Base-by-base conservation (phyloP, 352 stramenopile species). In the Phytophthora sp. region DNA sequence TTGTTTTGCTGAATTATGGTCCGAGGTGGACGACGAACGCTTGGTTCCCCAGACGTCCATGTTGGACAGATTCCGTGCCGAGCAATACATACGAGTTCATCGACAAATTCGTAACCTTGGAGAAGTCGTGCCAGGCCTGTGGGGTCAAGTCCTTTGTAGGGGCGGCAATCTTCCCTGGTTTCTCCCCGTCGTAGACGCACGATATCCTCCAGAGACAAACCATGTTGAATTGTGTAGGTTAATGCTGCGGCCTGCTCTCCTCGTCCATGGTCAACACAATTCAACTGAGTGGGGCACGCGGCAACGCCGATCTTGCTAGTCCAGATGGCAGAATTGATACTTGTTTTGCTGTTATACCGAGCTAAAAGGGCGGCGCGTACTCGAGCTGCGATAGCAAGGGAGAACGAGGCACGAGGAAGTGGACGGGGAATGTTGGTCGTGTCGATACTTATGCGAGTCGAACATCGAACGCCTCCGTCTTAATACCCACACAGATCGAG, bases 1-100 rank as follows among this genome's bases (percentile, higher is more conserved):
- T 5, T 12, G 43, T 5, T n/a, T 10, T 6, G 54, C 43, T 0
- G 55, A 63, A 10, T 63, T 49, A 18, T 63, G 54, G 9, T 63
- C 55, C 10, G 28, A 23, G 3, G 52, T 5, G 2, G 37, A 28
- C 6, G 0, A 17, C 24, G 27, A 2, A 1, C 3, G 9, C 11
- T 0, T 23, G 38, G 39, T 0, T n/a, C 9, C 1, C 12, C 20
- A 6, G 12, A 13, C 5, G 5, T 35, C 52, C 39, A 60, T 13
- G 27, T 44, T 4, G 52, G 52, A 10, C 1, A 6, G 4, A 60
- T 52, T 7, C 52, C 39, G 10, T 18, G 1, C 4, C 38, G 26
- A n/a, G 52, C 39, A 4, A 60, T 60, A 7, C 2, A 2, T 3
- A 26, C 28, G 12, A 59, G 12, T 18, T 15, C 15, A 15, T 20